Percentiles rank a stretch among this genome's conserved stretches.
Evolutionary conservation across 495 filamentous ascomycete species (phyloP).

Genomic region (Penicillium atrosanguineum): DNA sequence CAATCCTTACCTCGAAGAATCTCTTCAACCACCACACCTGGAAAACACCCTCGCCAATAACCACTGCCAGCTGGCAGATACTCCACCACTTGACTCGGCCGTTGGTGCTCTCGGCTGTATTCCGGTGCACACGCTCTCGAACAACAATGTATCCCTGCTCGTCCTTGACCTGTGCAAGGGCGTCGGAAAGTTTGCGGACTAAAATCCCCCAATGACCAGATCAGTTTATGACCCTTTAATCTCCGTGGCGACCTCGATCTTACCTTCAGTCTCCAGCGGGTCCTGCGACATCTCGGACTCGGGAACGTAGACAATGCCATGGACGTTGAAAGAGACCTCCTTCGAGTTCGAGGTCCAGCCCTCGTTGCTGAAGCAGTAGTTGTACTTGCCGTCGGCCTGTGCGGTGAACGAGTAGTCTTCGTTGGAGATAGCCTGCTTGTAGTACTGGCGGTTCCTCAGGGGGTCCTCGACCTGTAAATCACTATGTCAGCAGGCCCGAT

Average conservation of each 20-base stretch:
- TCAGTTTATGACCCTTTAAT: background rate
- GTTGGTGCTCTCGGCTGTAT: constrained; percentile 98
- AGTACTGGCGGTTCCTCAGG: constrained; percentile 64
- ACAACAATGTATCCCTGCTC: constrained; percentile 97
- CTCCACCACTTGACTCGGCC: constrained; percentile 99
- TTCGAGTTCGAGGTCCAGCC: constrained; percentile 88
- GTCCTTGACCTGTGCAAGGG: constrained; percentile 88
- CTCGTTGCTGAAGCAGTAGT: constrained; percentile 99
- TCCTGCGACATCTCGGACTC: constrained; percentile 81
- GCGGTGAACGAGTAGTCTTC: constrained; percentile 94
- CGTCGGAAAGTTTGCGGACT: constrained; percentile 84
- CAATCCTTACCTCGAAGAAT: constrained; percentile 82
- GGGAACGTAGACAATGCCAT: constrained; percentile 96
- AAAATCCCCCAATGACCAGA: constrained; percentile 18
- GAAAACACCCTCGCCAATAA: constrained; percentile 90
- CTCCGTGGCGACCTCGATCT: background rate
- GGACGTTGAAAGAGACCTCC: constrained; percentile 98
- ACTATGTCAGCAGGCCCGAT: background rate
- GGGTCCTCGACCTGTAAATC: constrained; percentile 74
- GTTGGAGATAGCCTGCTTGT: constrained; percentile 74
- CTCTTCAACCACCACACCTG: constrained; percentile 99
- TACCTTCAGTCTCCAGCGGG: constrained; percentile 88
- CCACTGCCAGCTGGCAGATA: constrained; percentile 87
- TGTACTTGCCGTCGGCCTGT: constrained; percentile 77
- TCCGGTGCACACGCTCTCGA: constrained; percentile 91